Evolutionary conservation across 305 asterid genomes (phyloP).

Genomic region (Euphrasia arctica): DNA sequence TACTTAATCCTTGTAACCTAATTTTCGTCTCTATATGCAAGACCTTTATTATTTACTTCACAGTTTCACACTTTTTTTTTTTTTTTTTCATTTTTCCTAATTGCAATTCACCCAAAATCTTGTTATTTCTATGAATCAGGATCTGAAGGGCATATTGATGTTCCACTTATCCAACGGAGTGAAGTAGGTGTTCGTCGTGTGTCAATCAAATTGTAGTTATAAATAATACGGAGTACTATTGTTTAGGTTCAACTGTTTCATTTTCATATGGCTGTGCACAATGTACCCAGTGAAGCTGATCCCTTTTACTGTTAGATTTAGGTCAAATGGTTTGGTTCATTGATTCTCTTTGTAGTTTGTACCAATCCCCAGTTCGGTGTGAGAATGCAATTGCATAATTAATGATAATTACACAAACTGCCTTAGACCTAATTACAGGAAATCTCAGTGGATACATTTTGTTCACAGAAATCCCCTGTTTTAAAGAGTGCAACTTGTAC

Average conservation of each 20-base stretch:
- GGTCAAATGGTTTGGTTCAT: conserved; percentile 18
- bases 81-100: neutral
- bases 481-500: too few relatives aligned
- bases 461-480: too few relatives aligned
- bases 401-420: too few relatives aligned
- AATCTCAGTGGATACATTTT: too few relatives aligned
- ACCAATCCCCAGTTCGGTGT: too few relatives aligned
- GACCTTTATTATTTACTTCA: neutral
- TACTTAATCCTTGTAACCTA: conserved; percentile 21
- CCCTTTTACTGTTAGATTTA: neutral
- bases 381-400: too few relatives aligned
- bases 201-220: too few relatives aligned
- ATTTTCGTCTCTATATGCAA: conserved; percentile 14
- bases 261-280: neutral
- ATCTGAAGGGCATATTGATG: neutral
- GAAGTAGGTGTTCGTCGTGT: neutral
- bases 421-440: too few relatives aligned
- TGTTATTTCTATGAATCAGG: neutral
- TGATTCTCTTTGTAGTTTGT: too few relatives aligned
- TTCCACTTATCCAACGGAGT: neutral
- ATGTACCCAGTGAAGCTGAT: neutral
- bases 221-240: too few relatives aligned
- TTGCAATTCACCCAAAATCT: neutral
- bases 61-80: neutral
- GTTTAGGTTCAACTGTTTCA: neutral